Base-by-base conservation (phyloP, 352 stramenopile genomes). In the Pythium aphanidermatum region DNA sequence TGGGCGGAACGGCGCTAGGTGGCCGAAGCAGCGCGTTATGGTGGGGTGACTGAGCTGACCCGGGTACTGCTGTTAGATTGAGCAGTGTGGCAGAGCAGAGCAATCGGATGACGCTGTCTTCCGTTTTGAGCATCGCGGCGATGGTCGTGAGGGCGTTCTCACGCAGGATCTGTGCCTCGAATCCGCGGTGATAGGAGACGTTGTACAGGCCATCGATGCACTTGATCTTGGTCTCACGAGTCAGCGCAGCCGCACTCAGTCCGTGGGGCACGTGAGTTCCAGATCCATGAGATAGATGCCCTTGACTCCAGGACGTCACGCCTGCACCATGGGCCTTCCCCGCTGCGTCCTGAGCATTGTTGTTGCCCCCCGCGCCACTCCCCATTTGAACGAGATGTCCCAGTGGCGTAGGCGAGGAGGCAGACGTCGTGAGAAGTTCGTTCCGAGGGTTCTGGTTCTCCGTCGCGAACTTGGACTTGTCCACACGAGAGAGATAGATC, bases 401-500 rank as follows among this genome's bases (percentile, higher is more conserved):
- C 9, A 87, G 51, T 19, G 72, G 65, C n/a, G 65, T 78, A 6
- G 75, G 58, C 0, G 63, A 53, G 0, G 66, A 64, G 3, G 70
- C 61, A 0, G 55, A 60, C 9, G 72, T 70, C 14, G 60, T 74
- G 4, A 80, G 45, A 10, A 88, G 46, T 16, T 77, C 73, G n/a
- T 67, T 57, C 19, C 73, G 72, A 4, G 73, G 73, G 39, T 88
- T 73, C 39, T 69, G 60, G 24, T 55, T 60, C 42, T 88, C 75
- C 20, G 57, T 73, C 26, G 57, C 60, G 42, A 88, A 88, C 20
- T 74, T 74, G 28, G 62, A 71, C 51, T 68, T 75, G 56, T 90
- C 73, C 45, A 93, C 85, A 27, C 81, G 76, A 24, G 79, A 91
- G 14, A 93, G 55, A 41, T 93, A 93, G 48, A 93, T 89, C 39